phyloP scores from a whole-genome alignment of 192 early-diverging fungal species.

The Backusella westeae region DNA sequence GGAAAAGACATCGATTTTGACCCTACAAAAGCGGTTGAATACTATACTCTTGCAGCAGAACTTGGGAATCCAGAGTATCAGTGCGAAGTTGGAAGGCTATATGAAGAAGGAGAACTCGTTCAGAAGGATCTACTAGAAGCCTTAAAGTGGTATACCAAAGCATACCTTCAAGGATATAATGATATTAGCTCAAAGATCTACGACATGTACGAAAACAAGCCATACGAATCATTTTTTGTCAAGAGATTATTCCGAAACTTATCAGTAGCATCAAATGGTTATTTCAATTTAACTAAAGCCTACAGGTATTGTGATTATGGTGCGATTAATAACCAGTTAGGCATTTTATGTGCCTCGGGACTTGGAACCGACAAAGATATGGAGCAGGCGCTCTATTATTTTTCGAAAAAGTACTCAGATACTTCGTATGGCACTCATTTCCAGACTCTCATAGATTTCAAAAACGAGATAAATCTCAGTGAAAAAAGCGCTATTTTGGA shows the following conservation, averaged over 20 bases:
- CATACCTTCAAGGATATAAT: background rate
- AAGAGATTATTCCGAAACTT: background rate
- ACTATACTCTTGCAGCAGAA: background rate
- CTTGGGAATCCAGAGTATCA: background rate
- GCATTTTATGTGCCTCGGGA: too few species aligned
- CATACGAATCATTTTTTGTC: background rate
- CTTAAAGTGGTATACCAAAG: background rate
- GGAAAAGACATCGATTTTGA: background rate
- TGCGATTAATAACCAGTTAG: too few species aligned
- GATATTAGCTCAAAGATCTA: background rate
- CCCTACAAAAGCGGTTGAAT: background rate
- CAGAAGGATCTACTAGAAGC: background rate
- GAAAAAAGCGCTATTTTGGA: too few species aligned
- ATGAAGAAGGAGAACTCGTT: background rate
- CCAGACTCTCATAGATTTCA: too few species aligned
- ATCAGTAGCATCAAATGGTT: background rate
- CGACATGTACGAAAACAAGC: background rate
- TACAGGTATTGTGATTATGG: too few species aligned
- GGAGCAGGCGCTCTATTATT: too few species aligned
- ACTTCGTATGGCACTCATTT: too few species aligned
- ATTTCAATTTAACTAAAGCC: too few species aligned
- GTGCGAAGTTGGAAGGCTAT: background rate
- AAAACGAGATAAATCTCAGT: too few species aligned
- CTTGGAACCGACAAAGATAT: too few species aligned
- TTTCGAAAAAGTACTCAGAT: too few species aligned